These are phyloP conservation scores for Primulina tabacum DNA, from an alignment of 257 asterid genomes.

Conservation along the genomic window DNA sequence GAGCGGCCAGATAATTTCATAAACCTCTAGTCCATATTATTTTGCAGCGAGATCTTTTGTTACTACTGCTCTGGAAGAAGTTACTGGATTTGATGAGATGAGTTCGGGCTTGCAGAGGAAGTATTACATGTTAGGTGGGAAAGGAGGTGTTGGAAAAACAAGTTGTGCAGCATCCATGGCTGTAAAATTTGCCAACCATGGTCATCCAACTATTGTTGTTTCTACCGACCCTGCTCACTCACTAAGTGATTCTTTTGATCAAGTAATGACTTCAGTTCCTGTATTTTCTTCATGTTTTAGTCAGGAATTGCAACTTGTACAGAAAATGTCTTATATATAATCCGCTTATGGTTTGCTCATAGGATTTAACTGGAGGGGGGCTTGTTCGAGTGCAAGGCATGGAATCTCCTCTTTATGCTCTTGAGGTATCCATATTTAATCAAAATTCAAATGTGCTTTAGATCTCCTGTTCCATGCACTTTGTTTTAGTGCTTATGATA, in stretches of 20 bases:
- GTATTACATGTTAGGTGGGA: conserved; percentile 76
- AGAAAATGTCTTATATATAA: conserved; percentile 13
- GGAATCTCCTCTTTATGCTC: conserved; percentile 65
- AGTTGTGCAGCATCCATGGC: conserved; percentile 88
- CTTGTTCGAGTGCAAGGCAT: conserved; percentile 70
- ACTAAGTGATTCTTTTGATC: conserved; percentile 75
- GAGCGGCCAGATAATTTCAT: background rate
- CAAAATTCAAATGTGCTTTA: conserved; percentile 8
- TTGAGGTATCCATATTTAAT: conserved; percentile 46
- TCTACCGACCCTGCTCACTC: conserved; percentile 84
- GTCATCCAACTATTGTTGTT: conserved; percentile 65
- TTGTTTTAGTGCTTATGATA: conserved; percentile 9
- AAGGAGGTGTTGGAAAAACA: conserved; percentile 86
- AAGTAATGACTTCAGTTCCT: conserved; percentile 36
- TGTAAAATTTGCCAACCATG: conserved; percentile 60
- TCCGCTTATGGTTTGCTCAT: background rate
- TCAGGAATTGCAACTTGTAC: background rate
- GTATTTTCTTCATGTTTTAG: background rate
- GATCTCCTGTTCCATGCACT: background rate
- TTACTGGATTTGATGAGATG: conserved; percentile 51
- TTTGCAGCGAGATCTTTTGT: conserved; percentile 52
- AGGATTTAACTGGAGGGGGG: conserved; percentile 74
- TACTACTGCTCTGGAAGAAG: conserved; percentile 31
- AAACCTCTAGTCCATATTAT: conserved; percentile 16
- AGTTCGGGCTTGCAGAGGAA: conserved; percentile 53